Conservation (phyloP, 139 green algal species). For the Pleodorina starrii region DNA sequence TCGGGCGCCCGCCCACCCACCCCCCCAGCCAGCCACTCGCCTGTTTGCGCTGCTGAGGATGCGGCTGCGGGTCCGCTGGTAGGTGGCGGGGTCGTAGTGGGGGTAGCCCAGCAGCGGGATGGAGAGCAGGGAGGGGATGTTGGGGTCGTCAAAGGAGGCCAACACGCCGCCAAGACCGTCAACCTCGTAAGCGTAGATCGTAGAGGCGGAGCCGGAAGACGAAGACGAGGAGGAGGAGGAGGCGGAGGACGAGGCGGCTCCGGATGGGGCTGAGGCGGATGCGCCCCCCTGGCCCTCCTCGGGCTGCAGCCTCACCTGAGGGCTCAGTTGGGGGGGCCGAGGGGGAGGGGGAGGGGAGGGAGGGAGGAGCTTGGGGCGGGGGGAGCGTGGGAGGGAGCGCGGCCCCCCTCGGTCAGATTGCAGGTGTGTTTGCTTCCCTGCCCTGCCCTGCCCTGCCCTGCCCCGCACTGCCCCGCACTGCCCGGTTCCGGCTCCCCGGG, state of each 20-base stretch:
- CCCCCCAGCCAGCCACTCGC: neutral
- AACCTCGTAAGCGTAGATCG: conserved; percentile 78
- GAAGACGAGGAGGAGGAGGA: neutral
- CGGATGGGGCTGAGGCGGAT: no score
- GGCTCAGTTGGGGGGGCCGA: no score
- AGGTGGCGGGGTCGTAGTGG: conserved; percentile 50
- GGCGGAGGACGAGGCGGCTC: no score
- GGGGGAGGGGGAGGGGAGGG: no score
- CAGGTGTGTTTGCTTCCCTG: no score
- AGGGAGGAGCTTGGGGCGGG: no score
- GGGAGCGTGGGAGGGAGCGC: no score
- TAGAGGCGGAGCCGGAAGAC: neutral
- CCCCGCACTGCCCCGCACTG: neutral
- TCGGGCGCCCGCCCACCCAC: no score
- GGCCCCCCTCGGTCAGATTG: no score
- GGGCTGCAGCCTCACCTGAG: no score
- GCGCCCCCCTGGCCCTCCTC: no score
- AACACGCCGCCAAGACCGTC: conserved; percentile 67
- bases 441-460: neutral
- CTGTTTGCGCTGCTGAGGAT: conserved; percentile 40
- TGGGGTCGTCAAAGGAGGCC: conserved; percentile 75
- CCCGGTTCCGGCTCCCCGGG: neutral
- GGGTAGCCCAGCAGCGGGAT: conserved; percentile 74
- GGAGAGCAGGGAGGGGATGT: conserved; percentile 76
- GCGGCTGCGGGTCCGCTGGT: neutral